Conservation (phyloP, 1,284 basidiomycete species). For the Mycena sp. region DNA sequence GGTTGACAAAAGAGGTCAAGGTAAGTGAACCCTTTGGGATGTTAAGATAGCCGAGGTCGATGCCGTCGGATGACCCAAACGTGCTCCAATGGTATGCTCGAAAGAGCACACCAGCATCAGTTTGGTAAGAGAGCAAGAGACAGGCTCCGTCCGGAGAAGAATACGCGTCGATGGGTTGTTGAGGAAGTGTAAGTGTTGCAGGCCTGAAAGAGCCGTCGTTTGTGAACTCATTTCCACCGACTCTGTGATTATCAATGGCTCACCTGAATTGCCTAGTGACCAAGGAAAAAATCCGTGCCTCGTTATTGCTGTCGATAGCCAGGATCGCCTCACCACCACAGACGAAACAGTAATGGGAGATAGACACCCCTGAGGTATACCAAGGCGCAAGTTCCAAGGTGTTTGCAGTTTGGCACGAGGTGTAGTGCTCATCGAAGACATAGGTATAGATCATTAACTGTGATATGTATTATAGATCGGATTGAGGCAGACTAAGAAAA, state of each 20-base stretch:
- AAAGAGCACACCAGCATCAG: slow-evolving; percentile 35
- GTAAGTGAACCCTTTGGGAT: slow-evolving; percentile 37
- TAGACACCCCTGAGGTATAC: slow-evolving; percentile 45
- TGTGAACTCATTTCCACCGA: background rate
- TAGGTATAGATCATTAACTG: slow-evolving; percentile 54
- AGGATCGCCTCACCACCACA: slow-evolving; percentile 58
- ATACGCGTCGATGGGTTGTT: slow-evolving; percentile 45
- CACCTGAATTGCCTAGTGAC: slow-evolving; percentile 61
- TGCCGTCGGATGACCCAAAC: slow-evolving; percentile 60
- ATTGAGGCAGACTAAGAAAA: background rate
- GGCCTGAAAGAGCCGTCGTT: slow-evolving; percentile 47
- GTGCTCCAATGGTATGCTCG: slow-evolving; percentile 63
- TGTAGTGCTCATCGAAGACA: slow-evolving; percentile 54
- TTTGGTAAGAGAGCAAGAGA: slow-evolving; percentile 47
- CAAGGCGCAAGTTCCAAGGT: slow-evolving; percentile 51
- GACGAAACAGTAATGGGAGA: slow-evolving; percentile 50
- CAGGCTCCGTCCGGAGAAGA: slow-evolving; percentile 65
- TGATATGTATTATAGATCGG: background rate
- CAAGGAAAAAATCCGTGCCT: slow-evolving; percentile 58
- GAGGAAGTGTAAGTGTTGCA: slow-evolving; percentile 51
- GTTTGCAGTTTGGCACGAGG: slow-evolving; percentile 45
- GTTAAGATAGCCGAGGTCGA: slow-evolving; percentile 44
- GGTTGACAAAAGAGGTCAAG: slow-evolving; percentile 57
- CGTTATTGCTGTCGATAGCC: slow-evolving; percentile 51
- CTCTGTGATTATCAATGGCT: background rate